Evolutionary conservation across 805 yeast genomes (phyloP), one percentile per base, ranked within the genome.

Genomic region (Myxozyma sirexii): DNA sequence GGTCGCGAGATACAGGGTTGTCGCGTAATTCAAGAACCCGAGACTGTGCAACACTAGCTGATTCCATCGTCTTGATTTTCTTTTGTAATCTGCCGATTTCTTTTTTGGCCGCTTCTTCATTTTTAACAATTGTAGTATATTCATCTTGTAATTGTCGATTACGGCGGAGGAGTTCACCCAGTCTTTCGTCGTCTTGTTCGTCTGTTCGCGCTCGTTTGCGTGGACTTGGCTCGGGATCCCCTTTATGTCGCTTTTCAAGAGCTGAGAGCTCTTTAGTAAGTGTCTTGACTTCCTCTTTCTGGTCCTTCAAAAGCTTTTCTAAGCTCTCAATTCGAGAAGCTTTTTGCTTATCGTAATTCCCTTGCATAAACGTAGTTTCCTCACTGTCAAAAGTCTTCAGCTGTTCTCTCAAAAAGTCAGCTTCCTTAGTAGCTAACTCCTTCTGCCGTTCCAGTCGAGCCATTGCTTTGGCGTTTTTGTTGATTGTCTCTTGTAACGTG

Each of bases 1-100:
- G 92, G 64, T 86, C 86, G 15, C 76, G 77, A 1, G 79, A 56
- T 13, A 85, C 79, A 1, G 96, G 96, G 69, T 86, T 88, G 33
- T 82, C 79, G 47, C 85, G 78, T 57, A 88, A 72, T 70, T 87
- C 87, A 13, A 90, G 71, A 1, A 89, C 78, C 53, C 84, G 79
- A 1, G 79, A 64, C 52, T 76, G 77, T 41, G 75, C 76, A 47
- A 73, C 76, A 45, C 76, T 75, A 29, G 75, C 60, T 2, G 68
- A 68, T 33, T 74, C 71, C 15, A 75, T 62, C 1, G 74, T 68
- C 38, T 75, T 71, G 13, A 77, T 51, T 52, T 80, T 80, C 17
- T 74, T 72, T 10, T 76, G 72, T 42, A 82, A 67, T 1, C 72
- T 61, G 3, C 69, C 70, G 2, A 76, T 70, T 39, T 56, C 64